Conservation (phyloP, 495 filamentous ascomycete species). For the Penicillium paxilli region DNA sequence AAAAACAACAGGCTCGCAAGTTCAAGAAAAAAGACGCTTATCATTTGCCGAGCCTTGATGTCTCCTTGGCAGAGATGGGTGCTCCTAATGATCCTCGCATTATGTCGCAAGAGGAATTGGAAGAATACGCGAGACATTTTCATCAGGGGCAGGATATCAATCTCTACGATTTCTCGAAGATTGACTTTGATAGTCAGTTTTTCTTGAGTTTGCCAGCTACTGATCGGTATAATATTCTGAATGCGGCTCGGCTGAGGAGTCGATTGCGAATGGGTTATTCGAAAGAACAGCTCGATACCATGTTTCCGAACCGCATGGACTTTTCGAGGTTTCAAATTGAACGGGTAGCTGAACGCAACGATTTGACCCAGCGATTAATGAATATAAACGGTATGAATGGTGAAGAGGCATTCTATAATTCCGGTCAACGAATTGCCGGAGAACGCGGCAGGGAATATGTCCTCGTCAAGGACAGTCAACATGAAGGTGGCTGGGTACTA, state of each 20-base stretch:
- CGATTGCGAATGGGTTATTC: slow-evolving; percentile 91
- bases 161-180: slow-evolving; percentile 97
- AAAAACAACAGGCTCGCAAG: slow-evolving; percentile 69
- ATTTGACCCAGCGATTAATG: slow-evolving; percentile 95
- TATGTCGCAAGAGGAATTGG: slow-evolving; percentile 90
- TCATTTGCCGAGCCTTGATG: slow-evolving; percentile 82
- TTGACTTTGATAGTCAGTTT: slow-evolving; percentile 93
- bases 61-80: slow-evolving; percentile 78
- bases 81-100: slow-evolving; percentile 88
- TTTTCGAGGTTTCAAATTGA: slow-evolving; percentile 97
- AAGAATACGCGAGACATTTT: slow-evolving; percentile 91
- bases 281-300: slow-evolving; percentile 90
- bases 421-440: slow-evolving; percentile 72
- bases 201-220: slow-evolving; percentile 85
- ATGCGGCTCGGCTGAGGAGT: slow-evolving; percentile 84
- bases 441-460: slow-evolving; percentile 93
- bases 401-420: slow-evolving; percentile 65
- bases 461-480: slow-evolving; percentile 89
- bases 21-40: slow-evolving; percentile 94
- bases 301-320: slow-evolving; percentile 98
- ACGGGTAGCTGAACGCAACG: slow-evolving; percentile 84
- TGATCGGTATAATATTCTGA: slow-evolving; percentile 96
- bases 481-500: slow-evolving; percentile 95
- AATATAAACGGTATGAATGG: slow-evolving; percentile 87
- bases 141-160: slow-evolving; percentile 93